A percentile compares a stretch with the other conserved stretches of the same genome.
These are phyloP conservation scores for Polyporus tsugae DNA, from an alignment of 1,284 basidiomycete genomes.

Conservation along the genomic window DNA sequence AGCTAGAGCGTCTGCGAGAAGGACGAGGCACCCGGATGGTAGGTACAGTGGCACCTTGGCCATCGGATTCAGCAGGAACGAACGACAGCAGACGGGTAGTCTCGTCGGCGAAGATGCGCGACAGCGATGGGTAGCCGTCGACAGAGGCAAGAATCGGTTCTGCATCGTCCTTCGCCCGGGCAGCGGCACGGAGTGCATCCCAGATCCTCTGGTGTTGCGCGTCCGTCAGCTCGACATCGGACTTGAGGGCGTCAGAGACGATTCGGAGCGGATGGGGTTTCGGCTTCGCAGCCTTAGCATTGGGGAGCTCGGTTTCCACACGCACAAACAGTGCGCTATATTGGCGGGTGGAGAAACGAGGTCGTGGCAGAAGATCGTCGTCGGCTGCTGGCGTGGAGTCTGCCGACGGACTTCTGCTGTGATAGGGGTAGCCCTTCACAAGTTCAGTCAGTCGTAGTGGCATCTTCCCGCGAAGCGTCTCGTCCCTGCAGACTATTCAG, in stretches of 20 bases:
- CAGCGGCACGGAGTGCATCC: constrained; percentile 59
- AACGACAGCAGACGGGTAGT: constrained; percentile 66
- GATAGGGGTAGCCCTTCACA: constrained; percentile 71
- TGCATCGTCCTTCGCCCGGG: constrained; percentile 38
- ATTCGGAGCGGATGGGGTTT: constrained; percentile 64
- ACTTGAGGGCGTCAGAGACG: constrained; percentile 66
- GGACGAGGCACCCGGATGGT: constrained; percentile 30
- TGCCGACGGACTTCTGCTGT: constrained; percentile 38
- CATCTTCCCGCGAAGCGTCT: constrained; percentile 60
- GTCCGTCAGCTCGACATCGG: constrained; percentile 46
- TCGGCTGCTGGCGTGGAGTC: constrained; percentile 45
- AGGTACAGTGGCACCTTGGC: constrained; percentile 20
- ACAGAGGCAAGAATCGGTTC: constrained; percentile 27
- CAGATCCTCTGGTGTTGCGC: constrained; percentile 56
- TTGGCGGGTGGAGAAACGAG: constrained; percentile 69
- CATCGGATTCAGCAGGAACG: constrained; percentile 43
- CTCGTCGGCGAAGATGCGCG: constrained; percentile 67
- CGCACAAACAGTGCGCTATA: constrained; percentile 71
- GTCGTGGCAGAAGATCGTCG: constrained; percentile 57
- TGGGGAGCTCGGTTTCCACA: constrained; percentile 59
- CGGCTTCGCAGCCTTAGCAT: constrained; percentile 46
- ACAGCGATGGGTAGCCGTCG: constrained; percentile 37
- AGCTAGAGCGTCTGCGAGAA: constrained; percentile 38
- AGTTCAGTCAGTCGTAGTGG: constrained; percentile 76
- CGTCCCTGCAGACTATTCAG: constrained; percentile 55